Evolutionary conservation across 768 basidiomycete genomes (phyloP), one percentile per base, ranked within the genome.

Genomic region (Dentipellis fragilis): DNA sequence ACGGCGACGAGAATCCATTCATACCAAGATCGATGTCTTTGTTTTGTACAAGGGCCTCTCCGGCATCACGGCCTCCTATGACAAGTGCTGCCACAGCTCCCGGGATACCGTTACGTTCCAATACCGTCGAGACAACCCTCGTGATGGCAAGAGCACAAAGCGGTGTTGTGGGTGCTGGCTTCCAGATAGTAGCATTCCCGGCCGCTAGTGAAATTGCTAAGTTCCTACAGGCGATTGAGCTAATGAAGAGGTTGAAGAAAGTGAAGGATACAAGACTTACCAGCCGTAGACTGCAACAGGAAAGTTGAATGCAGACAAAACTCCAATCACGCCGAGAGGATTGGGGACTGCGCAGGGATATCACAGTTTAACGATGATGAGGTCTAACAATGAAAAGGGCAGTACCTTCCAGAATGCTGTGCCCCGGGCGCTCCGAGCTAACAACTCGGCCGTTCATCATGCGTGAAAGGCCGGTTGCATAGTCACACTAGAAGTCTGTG

Each of bases 271-370:
- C n/a, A n/a, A 63, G 17, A 49, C 73, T 40, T 69, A 86, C 90
- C 91, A 93, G 60, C 91, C 91, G 68, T 90, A 92, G 46, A 94
- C 91, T 36, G 93, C 93, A 45, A 91, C 84, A 10, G 95, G 95
- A 67, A 97, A 98, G 69, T 98, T 98, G 76, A 96, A 97, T 0
- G 95, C 95, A 19, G 90, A 87, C 52, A 98, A 71, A 10, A 95
- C 70, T 1, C 73, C 80, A 9, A 87, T 75, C 2, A 83, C 74
- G 10, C 85, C 85, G 0, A 97, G 76, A 19, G 95, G 94, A 67
- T 96, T 96, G 9, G 94, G 89, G 3, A 95, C 91, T 93, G 68
- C 6, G 29, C 29, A 29, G 29, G 29, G 29, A 29, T 3, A 29
- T 29, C n/a, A 6, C n/a, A 38, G 21, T 19, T 42, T 21, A 12